These are phyloP conservation scores for Endocarpon pusillum DNA, from an alignment of 495 filamentous ascomycete species.

Conservation along the genomic window DNA sequence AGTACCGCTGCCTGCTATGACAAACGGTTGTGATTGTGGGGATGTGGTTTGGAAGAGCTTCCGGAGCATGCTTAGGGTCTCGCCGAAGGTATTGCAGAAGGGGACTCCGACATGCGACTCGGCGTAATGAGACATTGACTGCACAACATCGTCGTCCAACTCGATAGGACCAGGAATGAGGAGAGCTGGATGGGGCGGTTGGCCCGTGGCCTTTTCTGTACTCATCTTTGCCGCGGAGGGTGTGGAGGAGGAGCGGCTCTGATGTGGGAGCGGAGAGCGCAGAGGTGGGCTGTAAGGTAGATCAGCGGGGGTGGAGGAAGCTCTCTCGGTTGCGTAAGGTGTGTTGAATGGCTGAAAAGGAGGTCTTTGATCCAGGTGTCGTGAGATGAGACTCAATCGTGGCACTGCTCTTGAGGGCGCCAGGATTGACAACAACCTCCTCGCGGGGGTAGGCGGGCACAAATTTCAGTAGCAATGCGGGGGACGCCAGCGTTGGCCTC, in stretches of 20 bases:
- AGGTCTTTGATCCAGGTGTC: conserved; percentile 51
- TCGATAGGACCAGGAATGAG: conserved; percentile 96
- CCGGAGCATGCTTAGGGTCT: conserved; percentile 71
- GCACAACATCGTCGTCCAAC: conserved; percentile 92
- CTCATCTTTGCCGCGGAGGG: conserved; percentile 4
- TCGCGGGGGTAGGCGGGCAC: background rate
- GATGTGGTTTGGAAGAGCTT: conserved; percentile 82
- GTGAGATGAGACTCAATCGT: conserved; percentile 62
- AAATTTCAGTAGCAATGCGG: conserved; percentile 1
- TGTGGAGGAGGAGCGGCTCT: conserved; percentile 3
- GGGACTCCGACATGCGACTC: conserved; percentile 80
- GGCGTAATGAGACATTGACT: conserved; percentile 90
- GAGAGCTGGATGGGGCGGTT: conserved; percentile 63
- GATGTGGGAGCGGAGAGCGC: conserved; percentile 14
- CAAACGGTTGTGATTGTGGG: conserved; percentile 71
- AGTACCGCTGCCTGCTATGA: conserved; percentile 86
- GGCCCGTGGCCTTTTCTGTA: conserved; percentile 40
- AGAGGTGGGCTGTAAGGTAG: conserved; percentile 36
- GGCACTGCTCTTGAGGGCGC: conserved; percentile 41
- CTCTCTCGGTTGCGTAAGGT: conserved; percentile 48
- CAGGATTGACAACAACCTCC: conserved; percentile 28
- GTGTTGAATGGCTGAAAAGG: conserved; percentile 47
- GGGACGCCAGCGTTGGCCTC: too few relatives aligned
- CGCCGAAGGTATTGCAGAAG: conserved; percentile 83
- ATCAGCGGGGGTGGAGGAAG: conserved; percentile 35